Evolutionary conservation across 2,329 filamentous ascomycete species (phyloP), one percentile per base, ranked within the genome.

Genomic region (Stenocarpella maydis): DNA sequence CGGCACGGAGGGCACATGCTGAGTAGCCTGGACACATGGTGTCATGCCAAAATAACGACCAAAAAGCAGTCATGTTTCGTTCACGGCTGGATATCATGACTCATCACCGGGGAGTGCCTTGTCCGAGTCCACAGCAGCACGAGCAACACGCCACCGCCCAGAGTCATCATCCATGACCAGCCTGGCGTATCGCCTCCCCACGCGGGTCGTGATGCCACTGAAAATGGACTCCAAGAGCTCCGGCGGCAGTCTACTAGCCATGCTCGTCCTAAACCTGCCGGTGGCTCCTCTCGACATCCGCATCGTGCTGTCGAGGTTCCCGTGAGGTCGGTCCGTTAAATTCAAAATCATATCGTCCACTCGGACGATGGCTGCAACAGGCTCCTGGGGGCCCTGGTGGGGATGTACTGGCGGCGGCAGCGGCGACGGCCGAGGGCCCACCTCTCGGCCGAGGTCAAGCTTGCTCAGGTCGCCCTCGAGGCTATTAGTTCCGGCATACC

Each of bases 141-240:
- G 26, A 34, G 50, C 64, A 19, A 71, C 41, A 24, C 67, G 63
- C 69, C 69, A 71, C 9, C 69, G 64, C 19, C 69, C 63, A 49
- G 55, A 53, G 19, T 60, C 63, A 24, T 67, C 63, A 24, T 67
- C 64, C 55, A 71, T 65, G 5, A 15, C n/a, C 34, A 71, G 34
- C 41, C n/a, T 41, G 19, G 70, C 64, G 37, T 52, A 52, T 28
- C 43, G 53, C 41, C 28, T 64, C 10, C 67, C 54, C 6, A 9
- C 28, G 1, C 58, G 24, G 45, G 60, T 65, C 15, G 55, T 43
- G n/a, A 65, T 53, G 8, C 58, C 50, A 3, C 39, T 19, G 19
- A 67, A 67, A 28, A 69, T 69, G 14, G 64, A 65, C 9, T 34
- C 24, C 21, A 60, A 28, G 41, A 69, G 63, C 10, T 49, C 67